Base-by-base conservation (phyloP, 179 eudicot genomes). In the Heliamphora pulchella region DNA sequence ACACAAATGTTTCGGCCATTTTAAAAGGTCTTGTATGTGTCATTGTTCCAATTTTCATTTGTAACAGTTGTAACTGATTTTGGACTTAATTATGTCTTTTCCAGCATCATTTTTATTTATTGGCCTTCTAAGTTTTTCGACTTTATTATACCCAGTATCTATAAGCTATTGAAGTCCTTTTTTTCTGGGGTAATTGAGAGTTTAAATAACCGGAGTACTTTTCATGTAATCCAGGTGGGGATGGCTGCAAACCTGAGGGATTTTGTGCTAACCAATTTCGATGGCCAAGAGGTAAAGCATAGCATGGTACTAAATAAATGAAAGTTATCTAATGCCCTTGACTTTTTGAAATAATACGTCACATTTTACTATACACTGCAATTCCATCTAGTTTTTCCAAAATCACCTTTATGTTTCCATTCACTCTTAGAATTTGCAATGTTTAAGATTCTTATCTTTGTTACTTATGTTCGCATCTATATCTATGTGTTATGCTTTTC, bases 191-290 rank as follows among this genome's bases (percentile, higher is more conserved):
- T 48, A 20, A 15, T 48, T 17, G 13, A n/a, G 17, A 31, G 8
- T 6, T 9, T 31, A 15, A 62, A 44, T n/a, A 67, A 69, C 22
- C 63, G 61, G 65, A 61, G 0, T 48, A 51, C 70, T 76, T 64
- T 80, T 82, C 80, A 9, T 80, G 75, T 85, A 66, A 81, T 84
- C 80, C 85, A 95, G 98, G 94, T 90, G 79, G 98, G 94, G 66
- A 88, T 96, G 97, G 98, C 99, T 80, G 98, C 91, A 83, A 94
- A 96, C 92, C 86, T 96, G 77, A 91, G 89, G 87, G 92, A 96
- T 78, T 92, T 81, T 81, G 84, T 89, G 78, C 80, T 96, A 59
- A 96, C 96, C 78, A 86, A 91, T 76, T 87, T 86, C 72, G 88
- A 91, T 71, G 98, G 99, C 70, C 74, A 83, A 68, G 87, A 94